Base-by-base conservation (phyloP, 140 eudicot genomes). In the Cichorium intybus region DNA sequence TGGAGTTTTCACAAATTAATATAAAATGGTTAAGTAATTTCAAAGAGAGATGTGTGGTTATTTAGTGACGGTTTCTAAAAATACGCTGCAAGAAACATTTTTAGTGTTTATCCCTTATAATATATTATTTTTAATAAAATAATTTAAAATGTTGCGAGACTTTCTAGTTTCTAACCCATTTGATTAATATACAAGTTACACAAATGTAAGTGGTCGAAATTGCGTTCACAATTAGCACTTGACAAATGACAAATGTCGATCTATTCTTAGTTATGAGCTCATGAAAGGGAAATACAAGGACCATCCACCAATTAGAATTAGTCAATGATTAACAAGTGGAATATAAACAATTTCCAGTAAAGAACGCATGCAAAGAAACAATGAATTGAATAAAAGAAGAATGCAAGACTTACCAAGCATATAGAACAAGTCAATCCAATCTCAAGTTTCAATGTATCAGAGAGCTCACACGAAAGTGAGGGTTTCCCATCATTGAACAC, bases 351-450 rank as follows among this genome's bases (percentile, higher is more conserved):
- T 12, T 57, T 59, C 24, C 28, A 43, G 33, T 45, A 48, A 41
- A 56, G 17, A 56, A 67, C 17, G 29, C 4, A 27, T 47, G 15
- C 39, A 17, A 14, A 62, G 11, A 14, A 28, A 31, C 45, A 56
- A 34, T 12, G 12, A 52, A 27, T 31, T 5, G 12, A 41, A 61
- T 15, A 31, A 18, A 54, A 26, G 41, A 51, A 51, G 22, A 15
- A 45, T 56, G 20, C 4, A 23, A 10, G 55, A 74, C 88, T 68
- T 58, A 90, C 97, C 94, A 90, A 72, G 72, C 97, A 90, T 72
- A 90, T 84, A 41, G 97, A 82, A 80, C 97, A 90, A 24, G 97
- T 90, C 95, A 90, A 80, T 69, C 81, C 86, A 53, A 87, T 77
- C 53, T 90, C 95, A n/a, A 87, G 81, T 79, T 77, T 87, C 77